A percentile compares a stretch with the other conserved stretches of the same genome.
These are phyloP conservation scores for Asclepias syriaca DNA, from an alignment of 257 asterid species.

Conservation along the genomic window DNA sequence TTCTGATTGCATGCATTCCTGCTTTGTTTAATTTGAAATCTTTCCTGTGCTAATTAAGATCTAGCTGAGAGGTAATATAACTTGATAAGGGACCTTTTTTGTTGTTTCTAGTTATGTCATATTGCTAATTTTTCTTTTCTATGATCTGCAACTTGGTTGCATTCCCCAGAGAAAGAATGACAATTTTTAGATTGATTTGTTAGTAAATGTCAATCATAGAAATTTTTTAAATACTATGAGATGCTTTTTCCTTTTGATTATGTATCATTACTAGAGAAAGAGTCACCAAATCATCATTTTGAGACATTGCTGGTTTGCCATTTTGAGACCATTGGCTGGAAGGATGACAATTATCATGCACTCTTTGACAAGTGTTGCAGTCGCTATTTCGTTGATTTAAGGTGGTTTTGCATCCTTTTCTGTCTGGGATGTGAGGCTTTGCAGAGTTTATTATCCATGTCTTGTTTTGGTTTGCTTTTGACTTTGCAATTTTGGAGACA, in stretches of 20 bases:
- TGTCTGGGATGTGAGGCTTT: neutral
- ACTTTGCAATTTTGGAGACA: neutral
- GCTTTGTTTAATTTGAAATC: neutral
- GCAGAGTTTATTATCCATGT: neutral
- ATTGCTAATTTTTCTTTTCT: neutral
- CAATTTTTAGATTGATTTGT: neutral
- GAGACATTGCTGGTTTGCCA: neutral
- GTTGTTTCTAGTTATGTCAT: neutral
- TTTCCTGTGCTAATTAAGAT: neutral
- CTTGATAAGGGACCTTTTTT: neutral
- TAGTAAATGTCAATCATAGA: neutral
- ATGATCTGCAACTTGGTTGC: neutral
- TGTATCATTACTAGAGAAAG: neutral
- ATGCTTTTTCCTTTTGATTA: neutral
- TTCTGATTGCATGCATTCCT: neutral
- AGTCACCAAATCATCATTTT: neutral
- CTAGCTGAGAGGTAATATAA: neutral
- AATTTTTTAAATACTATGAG: neutral
- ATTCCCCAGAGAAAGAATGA: neutral
- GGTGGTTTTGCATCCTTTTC: slow-evolving; percentile 2
- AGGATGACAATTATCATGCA: neutral
- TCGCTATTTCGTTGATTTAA: neutral
- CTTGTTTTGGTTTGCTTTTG: neutral
- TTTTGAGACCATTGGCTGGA: neutral
- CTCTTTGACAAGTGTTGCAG: neutral